Conservation (phyloP, 2,329 filamentous ascomycete species). For the Trichophaea hybrida region DNA sequence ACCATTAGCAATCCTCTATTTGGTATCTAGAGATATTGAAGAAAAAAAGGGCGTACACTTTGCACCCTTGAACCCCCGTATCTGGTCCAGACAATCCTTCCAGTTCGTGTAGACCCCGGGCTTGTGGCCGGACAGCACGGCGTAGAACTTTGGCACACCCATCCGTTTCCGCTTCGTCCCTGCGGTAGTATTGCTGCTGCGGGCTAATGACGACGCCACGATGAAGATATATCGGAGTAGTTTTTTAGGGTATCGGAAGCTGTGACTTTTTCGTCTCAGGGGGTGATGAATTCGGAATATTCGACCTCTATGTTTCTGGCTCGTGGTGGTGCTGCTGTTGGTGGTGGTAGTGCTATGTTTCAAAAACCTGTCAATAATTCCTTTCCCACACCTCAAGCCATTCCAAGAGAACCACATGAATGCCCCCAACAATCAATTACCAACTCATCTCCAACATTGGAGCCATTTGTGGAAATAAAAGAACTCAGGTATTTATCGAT, state of each 20-base stretch:
- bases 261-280: too few species aligned
- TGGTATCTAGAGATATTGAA: background rate
- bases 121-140: conserved; percentile 44
- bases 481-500: background rate
- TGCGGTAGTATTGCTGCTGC: background rate
- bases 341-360: background rate
- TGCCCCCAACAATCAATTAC: background rate
- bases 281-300: too few species aligned
- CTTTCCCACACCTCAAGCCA: background rate
- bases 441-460: background rate
- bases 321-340: background rate
- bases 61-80: conserved; percentile 41
- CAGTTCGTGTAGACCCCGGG: conserved; percentile 51
- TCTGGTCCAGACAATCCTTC: conserved; percentile 47
- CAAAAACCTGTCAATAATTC: conserved; percentile 1
- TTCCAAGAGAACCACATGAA: background rate
- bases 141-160: conserved; percentile 45
- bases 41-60: conserved; percentile 25
- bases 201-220: too few species aligned
- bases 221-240: too few species aligned
- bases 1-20: background rate
- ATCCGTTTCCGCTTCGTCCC: background rate
- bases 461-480: background rate
- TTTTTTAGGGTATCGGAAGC: too few species aligned
- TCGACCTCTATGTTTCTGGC: background rate